A percentile compares a stretch with the other conserved stretches of the same genome.
Conservation (phyloP, 2,329 filamentous ascomycete genomes). For the Fusarium drepaniforme region DNA sequence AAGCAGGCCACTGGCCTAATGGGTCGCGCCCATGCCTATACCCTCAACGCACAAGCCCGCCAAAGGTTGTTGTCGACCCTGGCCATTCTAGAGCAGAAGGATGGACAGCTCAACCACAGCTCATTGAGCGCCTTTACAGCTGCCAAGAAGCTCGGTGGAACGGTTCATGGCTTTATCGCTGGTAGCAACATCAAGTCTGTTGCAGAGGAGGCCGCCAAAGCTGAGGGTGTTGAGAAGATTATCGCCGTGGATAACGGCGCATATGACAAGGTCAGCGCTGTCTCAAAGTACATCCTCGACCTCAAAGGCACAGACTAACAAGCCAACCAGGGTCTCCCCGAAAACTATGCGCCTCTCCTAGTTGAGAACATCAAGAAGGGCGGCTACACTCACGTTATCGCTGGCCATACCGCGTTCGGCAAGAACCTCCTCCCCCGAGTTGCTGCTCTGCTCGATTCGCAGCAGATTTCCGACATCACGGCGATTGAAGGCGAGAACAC, state of each 20-base stretch:
- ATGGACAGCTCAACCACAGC: constrained; percentile 85
- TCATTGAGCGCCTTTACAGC: constrained; percentile 90
- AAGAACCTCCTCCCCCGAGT: constrained; percentile 95
- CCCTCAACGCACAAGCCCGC: constrained; percentile 48
- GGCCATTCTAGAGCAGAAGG: constrained; percentile 91
- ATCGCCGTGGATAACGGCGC: constrained; percentile 88
- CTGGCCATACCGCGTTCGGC: constrained; percentile 93
- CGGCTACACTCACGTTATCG: constrained; percentile 91
- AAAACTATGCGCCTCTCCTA: constrained; percentile 93
- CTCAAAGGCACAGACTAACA: constrained; percentile 18
- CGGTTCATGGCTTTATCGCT: constrained; percentile 88
- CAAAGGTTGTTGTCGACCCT: constrained; percentile 82
- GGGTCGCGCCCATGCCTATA: constrained; percentile 40
- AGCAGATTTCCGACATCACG: constrained; percentile 95
- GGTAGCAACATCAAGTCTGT: constrained; percentile 81
- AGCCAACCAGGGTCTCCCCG: constrained; percentile 78
- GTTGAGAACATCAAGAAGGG: constrained; percentile 98
- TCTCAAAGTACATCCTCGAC: neutral
- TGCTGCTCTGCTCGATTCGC: constrained; percentile 89
- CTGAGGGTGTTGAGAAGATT: constrained; percentile 92
- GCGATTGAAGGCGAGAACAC: constrained; percentile 90
- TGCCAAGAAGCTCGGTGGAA: constrained; percentile 86
- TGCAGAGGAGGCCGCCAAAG: constrained; percentile 88
- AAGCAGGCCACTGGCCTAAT: constrained; percentile 44
- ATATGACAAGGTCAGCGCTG: constrained; percentile 82